phyloP scores from a whole-genome alignment of 495 filamentous ascomycete species.

The Xanthoparmelia taractica region DNA sequence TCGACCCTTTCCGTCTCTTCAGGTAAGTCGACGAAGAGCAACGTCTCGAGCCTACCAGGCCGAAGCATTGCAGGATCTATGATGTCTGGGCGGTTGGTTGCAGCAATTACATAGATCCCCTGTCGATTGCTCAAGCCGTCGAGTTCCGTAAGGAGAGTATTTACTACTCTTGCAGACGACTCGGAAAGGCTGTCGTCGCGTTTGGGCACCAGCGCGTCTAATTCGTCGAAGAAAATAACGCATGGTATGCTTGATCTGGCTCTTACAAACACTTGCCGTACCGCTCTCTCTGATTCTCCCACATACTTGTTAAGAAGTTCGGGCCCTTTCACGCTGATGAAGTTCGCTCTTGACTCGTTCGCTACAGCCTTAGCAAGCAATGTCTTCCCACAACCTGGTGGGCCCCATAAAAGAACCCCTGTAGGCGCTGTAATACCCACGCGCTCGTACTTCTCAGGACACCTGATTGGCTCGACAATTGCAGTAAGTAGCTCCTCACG shows the following conservation, averaged over 20 bases:
- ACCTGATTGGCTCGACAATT: constrained; percentile 86
- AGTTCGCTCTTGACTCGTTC: constrained; percentile 91
- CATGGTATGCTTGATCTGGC: constrained; percentile 82
- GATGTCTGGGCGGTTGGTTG: constrained; percentile 91
- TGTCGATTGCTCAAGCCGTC: constrained; percentile 74
- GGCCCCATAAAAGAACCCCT: constrained; percentile 92
- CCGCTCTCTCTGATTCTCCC: constrained; percentile 86
- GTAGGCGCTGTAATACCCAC: constrained; percentile 85
- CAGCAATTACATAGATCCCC: constrained; percentile 91
- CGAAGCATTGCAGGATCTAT: constrained; percentile 94
- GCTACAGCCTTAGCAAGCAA: constrained; percentile 93
- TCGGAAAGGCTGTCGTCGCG: constrained; percentile 77
- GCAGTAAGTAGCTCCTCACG: constrained; percentile 77
- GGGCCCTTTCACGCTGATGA: constrained; percentile 95
- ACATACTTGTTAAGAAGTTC: constrained; percentile 94
- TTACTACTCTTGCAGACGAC: constrained; percentile 81
- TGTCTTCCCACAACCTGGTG: constrained; percentile 94
- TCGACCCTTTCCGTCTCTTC: constrained; percentile 70
- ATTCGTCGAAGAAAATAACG: constrained; percentile 96
- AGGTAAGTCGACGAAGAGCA: constrained; percentile 85
- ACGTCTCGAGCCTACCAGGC: constrained; percentile 81
- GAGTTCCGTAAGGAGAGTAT: constrained; percentile 92
- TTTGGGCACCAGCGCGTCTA: constrained; percentile 83
- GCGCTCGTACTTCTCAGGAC: constrained; percentile 67
- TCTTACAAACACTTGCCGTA: constrained; percentile 85